A percentile compares a stretch with the other conserved stretches of the same genome.
Conservation (phyloP, 2,329 filamentous ascomycete genomes). For the Beauveria sp. region DNA sequence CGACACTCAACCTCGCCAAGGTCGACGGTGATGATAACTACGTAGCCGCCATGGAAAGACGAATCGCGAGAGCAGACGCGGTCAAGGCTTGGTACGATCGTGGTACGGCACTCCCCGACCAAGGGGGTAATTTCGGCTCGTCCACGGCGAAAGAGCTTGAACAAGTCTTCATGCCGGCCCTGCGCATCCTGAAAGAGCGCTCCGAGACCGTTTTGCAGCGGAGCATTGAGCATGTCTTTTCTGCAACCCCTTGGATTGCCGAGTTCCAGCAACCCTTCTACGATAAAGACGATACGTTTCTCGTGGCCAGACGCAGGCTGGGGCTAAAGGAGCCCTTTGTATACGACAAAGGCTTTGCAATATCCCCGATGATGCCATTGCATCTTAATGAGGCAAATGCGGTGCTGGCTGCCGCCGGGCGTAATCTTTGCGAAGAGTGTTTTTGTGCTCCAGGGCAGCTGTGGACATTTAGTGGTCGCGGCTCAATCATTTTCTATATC, state of each 20-base stretch:
- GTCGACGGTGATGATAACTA: neutral
- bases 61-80: neutral
- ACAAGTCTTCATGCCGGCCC: neutral
- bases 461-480: neutral
- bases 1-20: neutral
- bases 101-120: neutral
- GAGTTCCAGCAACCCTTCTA: neutral
- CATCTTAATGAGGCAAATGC: neutral
- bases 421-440: neutral
- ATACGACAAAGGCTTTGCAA: neutral
- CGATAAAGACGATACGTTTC: neutral
- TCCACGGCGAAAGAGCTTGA: neutral
- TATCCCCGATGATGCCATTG: neutral
- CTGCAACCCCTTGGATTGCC: neutral
- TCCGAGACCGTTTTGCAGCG: neutral
- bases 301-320: neutral
- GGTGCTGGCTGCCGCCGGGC: neutral
- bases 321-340: neutral
- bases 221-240: neutral
- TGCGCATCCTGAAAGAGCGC: neutral
- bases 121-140: neutral
- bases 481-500: neutral
- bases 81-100: neutral
- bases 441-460: neutral
- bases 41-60: neutral